Evolutionary conservation across 495 filamentous ascomycete genomes (phyloP), one percentile per base, ranked within the genome.

Genomic region (Trypethelium eluteriae): DNA sequence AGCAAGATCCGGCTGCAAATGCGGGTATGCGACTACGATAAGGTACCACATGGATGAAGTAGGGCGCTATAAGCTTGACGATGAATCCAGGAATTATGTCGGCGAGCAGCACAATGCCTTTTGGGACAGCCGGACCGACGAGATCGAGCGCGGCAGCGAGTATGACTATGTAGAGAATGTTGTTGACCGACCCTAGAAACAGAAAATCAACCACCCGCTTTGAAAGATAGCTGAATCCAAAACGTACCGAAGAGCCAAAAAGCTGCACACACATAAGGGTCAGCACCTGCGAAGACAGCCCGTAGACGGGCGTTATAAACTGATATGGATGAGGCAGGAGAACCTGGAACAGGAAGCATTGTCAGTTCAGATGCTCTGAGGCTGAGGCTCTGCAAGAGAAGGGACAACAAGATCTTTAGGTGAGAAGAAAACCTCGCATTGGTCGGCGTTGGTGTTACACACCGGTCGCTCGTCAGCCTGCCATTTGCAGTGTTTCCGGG

Each of bases 111-210:
- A 98, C 93, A 61, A 95, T 82, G 66, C 87, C 91, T 76, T 96
- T 97, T 38, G 93, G 94, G 1, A 96, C 81, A 61, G 79, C 74
- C 46, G 89, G 86, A 11, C 93, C 93, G 73, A 98, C 94, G 66
- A 98, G 88, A 74, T 98, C 94, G 67, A 96, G 88, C 32, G 94
- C 93, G n/a, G 94, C 89, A 14, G 92, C 92, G 70, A 98, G 86
- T 75, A 98, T 91, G 75, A 98, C 89, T 39, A 98, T 93, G 75
- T 98, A 98, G 77, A 96, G 89, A 73, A 98, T 89, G 79, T 97
- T 98, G 78, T 98, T 98, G 75, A 98, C 90, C 5, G 96, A 81
- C 64, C 94, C 93, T 98, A 62, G 44, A 12, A 25, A 63, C 36
- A 25, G 50, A 18, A 14, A 7, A 5, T 39, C 14, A 6, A 41